Conservation (phyloP, 139 green algal species). For the Zygnema cylindricum region DNA sequence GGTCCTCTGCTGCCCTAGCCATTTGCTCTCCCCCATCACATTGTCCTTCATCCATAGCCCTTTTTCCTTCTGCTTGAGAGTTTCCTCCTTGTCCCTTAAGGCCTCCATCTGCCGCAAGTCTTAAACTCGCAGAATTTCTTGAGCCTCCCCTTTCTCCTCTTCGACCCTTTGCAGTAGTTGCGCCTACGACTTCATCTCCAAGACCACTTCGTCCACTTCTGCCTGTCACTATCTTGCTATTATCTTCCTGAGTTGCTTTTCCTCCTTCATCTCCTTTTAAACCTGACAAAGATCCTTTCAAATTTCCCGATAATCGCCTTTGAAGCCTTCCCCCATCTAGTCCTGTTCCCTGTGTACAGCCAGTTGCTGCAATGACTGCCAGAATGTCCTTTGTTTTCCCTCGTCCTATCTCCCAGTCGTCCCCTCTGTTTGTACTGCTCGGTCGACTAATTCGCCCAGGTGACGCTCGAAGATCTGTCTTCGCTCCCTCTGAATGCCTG, state of each 20-base stretch:
- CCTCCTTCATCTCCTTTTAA: not conserved
- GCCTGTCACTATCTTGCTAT: not conserved
- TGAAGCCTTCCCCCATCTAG: not conserved
- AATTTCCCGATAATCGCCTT: not conserved
- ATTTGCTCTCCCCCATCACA: not conserved
- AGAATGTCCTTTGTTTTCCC: not conserved
- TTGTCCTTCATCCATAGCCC: not conserved
- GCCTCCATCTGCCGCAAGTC: not conserved
- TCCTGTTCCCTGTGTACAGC: not conserved
- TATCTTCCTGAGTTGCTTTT: not conserved
- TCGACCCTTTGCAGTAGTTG: not conserved
- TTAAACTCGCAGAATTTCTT: not conserved
- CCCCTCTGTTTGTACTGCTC: not conserved
- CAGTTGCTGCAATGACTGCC: not conserved
- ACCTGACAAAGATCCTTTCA: not conserved
- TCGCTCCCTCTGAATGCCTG: not conserved
- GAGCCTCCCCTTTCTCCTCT: not conserved
- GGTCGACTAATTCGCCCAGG: not conserved
- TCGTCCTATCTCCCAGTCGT: not conserved
- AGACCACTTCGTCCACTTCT: not conserved
- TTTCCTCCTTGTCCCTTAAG: not conserved
- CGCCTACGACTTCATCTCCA: not conserved
- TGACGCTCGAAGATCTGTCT: not conserved
- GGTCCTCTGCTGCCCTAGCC: not conserved
- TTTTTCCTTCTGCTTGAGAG: not conserved